Conservation (phyloP, 805 yeast genomes). For the Tetrapisispora namnaoensis region DNA sequence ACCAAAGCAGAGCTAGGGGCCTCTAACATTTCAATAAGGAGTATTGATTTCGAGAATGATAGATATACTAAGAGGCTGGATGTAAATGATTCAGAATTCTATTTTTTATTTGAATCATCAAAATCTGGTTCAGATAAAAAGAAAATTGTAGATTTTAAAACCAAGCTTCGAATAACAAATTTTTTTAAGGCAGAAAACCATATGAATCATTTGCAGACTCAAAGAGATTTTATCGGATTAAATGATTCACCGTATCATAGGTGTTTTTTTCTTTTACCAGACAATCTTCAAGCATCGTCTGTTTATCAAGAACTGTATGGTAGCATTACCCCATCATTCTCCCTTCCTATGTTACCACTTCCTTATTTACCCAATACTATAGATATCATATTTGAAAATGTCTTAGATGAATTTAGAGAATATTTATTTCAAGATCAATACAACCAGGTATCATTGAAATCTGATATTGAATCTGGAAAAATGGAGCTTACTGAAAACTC, state of each 20-base stretch:
- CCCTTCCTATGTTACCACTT: conserved; percentile 52
- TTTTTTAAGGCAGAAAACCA: conserved; percentile 46
- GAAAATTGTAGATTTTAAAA: conserved; percentile 36
- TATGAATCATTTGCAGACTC: conserved; percentile 29
- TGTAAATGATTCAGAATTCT: conserved; percentile 37
- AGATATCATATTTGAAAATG: conserved; percentile 33
- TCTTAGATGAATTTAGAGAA: conserved; percentile 14
- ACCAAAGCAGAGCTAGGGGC: conserved; percentile 19
- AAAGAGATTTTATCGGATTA: conserved; percentile 43
- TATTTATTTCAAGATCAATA: not conserved
- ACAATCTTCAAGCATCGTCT: conserved; percentile 35
- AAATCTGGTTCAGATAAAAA: conserved; percentile 17
- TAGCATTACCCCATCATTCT: conserved; percentile 46
- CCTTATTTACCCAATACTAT: conserved; percentile 47
- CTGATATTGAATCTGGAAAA: not conserved
- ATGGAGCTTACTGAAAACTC: not conserved
- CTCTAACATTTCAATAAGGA: conserved; percentile 29
- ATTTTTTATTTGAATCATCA: conserved; percentile 5
- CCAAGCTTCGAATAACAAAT: conserved; percentile 51
- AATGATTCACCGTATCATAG: conserved; percentile 85
- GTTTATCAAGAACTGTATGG: conserved; percentile 42
- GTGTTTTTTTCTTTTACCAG: conserved; percentile 57
- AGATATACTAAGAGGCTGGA: conserved; percentile 50
- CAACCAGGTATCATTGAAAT: not conserved
- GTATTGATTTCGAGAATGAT: conserved; percentile 62